Evolutionary conservation across 1,139 yeast genomes (phyloP).

Genomic region (Suhomyces kunorum): DNA sequence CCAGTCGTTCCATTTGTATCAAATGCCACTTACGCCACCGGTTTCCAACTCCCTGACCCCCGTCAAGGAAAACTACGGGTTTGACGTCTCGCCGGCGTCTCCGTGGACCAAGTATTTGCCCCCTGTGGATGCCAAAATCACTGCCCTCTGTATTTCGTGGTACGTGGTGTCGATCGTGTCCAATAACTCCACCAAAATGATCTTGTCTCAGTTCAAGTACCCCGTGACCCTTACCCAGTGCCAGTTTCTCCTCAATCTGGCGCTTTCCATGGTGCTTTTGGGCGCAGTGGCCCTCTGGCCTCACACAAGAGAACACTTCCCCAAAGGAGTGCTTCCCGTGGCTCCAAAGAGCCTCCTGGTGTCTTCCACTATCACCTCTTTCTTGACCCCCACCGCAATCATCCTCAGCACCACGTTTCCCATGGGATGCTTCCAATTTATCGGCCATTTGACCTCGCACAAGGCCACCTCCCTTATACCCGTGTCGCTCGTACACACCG

Average conservation of each 20-base stretch:
- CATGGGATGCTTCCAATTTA: conserved; percentile 89
- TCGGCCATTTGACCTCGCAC: conserved; percentile 87
- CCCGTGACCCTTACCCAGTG: conserved; percentile 86
- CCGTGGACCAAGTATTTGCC: conserved; percentile 20
- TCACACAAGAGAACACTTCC: conserved; percentile 37
- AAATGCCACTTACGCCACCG: conserved; percentile 41
- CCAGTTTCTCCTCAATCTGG: conserved; percentile 73
- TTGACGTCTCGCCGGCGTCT: conserved; percentile 1
- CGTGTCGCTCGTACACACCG: conserved; percentile 87
- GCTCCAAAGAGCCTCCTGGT: conserved; percentile 20
- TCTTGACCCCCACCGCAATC: conserved; percentile 54
- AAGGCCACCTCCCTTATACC: conserved; percentile 87
- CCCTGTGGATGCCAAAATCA: conserved; percentile 32
- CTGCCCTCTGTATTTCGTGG: conserved; percentile 67
- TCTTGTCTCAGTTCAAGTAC: conserved; percentile 65
- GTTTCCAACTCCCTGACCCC: conserved; percentile 39
- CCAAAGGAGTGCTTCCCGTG: conserved; percentile 58
- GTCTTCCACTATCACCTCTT: conserved; percentile 28
- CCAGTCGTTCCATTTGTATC: conserved; percentile 17
- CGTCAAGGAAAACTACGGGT: conserved; percentile 17
- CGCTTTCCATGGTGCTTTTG: conserved; percentile 45
- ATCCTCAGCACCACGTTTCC: conserved; percentile 75
- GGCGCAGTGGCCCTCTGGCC: conserved; percentile 13
- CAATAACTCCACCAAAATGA: conserved; percentile 75
- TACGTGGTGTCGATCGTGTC: conserved; percentile 80